Percentiles rank a stretch among this genome's conserved stretches.
Conservation (phyloP, 2,329 filamentous ascomycete genomes). For the Daldinia eschscholtzii region DNA sequence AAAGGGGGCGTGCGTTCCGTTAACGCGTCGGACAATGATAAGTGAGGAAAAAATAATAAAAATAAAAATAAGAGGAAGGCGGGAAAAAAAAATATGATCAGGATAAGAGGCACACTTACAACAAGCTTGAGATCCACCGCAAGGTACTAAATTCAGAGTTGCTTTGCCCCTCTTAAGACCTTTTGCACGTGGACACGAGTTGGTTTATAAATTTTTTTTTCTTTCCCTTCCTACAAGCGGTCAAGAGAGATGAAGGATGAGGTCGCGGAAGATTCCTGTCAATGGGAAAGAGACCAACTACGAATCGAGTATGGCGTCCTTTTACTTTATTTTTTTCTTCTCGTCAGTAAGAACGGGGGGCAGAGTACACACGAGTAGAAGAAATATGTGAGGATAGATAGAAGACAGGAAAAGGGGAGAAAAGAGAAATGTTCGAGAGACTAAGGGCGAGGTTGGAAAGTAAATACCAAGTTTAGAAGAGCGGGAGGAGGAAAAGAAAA, state of each 20-base stretch:
- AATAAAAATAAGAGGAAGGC: conserved; percentile 33
- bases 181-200: conserved; percentile 43
- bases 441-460: conserved; percentile 48
- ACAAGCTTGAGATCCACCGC: conserved; percentile 38
- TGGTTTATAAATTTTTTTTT: conserved; percentile 32
- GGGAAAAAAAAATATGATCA: conserved; percentile 34
- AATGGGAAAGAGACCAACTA: conserved; percentile 30
- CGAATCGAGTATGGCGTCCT: conserved; percentile 23
- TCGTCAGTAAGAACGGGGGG: conserved; percentile 31
- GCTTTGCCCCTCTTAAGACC: conserved; percentile 39
- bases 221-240: conserved; percentile 37
- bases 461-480: conserved; percentile 48
- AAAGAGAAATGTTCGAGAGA: conserved; percentile 43
- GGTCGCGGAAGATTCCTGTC: conserved; percentile 36
- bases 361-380: background rate
- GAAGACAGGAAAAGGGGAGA: conserved; percentile 41
- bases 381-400: conserved; percentile 29
- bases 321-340: background rate
- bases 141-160: conserved; percentile 40
- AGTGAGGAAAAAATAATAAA: conserved; percentile 10
- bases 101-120: conserved; percentile 42
- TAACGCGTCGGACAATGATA: conserved; percentile 40
- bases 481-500: conserved; percentile 43
- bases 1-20: conserved; percentile 33
- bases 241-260: conserved; percentile 35